A percentile compares a stretch with the other conserved stretches of the same genome.
These are phyloP conservation scores for Cubamyces sp. DNA, from an alignment of 768 basidiomycete species.

Conservation along the genomic window DNA sequence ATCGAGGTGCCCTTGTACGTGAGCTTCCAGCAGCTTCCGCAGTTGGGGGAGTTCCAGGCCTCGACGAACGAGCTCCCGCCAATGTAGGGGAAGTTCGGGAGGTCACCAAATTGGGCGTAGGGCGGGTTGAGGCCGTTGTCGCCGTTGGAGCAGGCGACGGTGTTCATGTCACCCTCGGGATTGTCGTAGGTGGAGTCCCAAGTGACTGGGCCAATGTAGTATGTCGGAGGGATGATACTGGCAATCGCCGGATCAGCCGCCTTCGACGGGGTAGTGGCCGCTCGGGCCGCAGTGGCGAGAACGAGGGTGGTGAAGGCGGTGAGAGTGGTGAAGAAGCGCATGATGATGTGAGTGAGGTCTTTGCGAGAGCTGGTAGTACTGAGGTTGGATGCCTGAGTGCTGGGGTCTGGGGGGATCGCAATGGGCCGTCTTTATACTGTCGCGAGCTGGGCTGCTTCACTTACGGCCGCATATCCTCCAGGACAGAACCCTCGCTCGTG, in stretches of 20 bases:
- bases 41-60: constrained; percentile 35
- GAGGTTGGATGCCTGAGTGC: too few relatives aligned
- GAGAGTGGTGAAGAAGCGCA: too few relatives aligned
- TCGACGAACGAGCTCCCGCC: constrained; percentile 38
- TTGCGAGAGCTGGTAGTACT: too few relatives aligned
- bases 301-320: constrained; percentile 25
- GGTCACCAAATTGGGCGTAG: constrained; percentile 42
- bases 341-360: too few relatives aligned
- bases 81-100: constrained; percentile 42
- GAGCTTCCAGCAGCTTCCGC: constrained; percentile 42
- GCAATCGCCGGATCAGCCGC: constrained; percentile 34
- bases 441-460: too few relatives aligned
- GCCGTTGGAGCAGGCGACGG: constrained; percentile 45
- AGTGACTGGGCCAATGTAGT: constrained; percentile 13
- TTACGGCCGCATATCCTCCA: too few relatives aligned
- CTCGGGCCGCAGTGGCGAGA: constrained; percentile 19
- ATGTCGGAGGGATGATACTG: too few relatives aligned
- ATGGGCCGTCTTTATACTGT: too few relatives aligned
- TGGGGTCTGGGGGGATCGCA: too few relatives aligned
- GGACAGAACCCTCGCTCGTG: too few relatives aligned
- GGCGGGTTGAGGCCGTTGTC: constrained; percentile 39
- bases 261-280: constrained; percentile 17
- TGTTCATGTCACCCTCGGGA: constrained; percentile 30
- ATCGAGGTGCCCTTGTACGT: constrained; percentile 34
- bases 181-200: constrained; percentile 45